Evolutionary conservation across 2,329 filamentous ascomycete species (phyloP).

Genomic region (Trichoderma atrobrunneum): DNA sequence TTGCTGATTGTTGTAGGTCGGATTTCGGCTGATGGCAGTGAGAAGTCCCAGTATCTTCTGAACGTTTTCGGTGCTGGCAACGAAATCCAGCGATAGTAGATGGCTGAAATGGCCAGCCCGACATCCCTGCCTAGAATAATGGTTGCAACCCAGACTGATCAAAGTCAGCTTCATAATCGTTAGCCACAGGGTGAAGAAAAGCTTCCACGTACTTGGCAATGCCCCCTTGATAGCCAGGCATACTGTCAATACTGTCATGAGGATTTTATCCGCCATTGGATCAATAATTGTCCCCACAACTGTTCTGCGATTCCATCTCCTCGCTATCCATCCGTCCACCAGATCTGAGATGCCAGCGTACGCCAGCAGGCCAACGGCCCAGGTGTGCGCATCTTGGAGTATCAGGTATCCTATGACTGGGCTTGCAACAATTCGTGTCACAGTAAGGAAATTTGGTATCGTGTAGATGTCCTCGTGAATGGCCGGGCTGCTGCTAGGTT

Average conservation of each 20-base stretch:
- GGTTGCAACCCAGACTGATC: slow-evolving; percentile 75
- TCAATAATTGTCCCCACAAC: slow-evolving; percentile 94
- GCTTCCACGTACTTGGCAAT: slow-evolving; percentile 63
- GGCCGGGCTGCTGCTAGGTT: neutral
- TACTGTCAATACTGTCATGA: slow-evolving; percentile 92
- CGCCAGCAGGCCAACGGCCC: slow-evolving; percentile 80
- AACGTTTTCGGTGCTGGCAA: slow-evolving; percentile 92
- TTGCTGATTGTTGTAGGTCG: slow-evolving; percentile 82
- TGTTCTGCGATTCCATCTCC: slow-evolving; percentile 82
- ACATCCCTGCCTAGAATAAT: slow-evolving; percentile 89
- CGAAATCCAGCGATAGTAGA: slow-evolving; percentile 95
- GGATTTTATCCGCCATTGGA: slow-evolving; percentile 92
- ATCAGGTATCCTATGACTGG: slow-evolving; percentile 87
- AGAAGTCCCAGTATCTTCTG: slow-evolving; percentile 94
- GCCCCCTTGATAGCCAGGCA: slow-evolving; percentile 79
- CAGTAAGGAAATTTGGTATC: slow-evolving; percentile 88
- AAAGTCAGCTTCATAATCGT: neutral
- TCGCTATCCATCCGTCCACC: slow-evolving; percentile 90
- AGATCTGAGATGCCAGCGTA: slow-evolving; percentile 91
- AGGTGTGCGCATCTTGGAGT: slow-evolving; percentile 73
- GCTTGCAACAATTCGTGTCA: slow-evolving; percentile 77
- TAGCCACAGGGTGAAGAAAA: neutral
- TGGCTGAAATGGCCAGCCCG: slow-evolving; percentile 76
- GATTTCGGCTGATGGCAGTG: slow-evolving; percentile 81
- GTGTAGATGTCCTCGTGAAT: slow-evolving; percentile 94